These are phyloP conservation scores for Cystobasidiaceae sp. DNA, from an alignment of 1,284 basidiomycete genomes.

Conservation along the genomic window DNA sequence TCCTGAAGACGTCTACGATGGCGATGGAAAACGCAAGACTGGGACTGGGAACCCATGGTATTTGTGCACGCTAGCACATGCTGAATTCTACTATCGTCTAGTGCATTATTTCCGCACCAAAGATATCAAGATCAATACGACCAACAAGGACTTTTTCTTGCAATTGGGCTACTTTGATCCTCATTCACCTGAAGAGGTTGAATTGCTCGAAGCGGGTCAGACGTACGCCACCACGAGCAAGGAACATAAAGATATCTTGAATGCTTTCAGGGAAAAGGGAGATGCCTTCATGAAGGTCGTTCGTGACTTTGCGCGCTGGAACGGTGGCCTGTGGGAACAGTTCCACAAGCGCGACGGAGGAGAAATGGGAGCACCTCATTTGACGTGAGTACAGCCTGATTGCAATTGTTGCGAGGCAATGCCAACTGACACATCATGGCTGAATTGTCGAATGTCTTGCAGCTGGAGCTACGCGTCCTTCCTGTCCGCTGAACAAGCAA, in stretches of 20 bases:
- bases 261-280: conserved; percentile 40
- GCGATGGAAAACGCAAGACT: conserved; percentile 43
- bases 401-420: background rate
- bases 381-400: conserved; percentile 35
- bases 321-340: conserved; percentile 50
- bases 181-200: background rate
- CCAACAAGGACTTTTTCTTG: conserved; percentile 44
- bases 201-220: conserved; percentile 2
- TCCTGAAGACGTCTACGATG: conserved; percentile 51
- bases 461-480: conserved; percentile 37
- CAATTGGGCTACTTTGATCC: conserved; percentile 16
- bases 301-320: conserved; percentile 36
- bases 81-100: conserved; percentile 47
- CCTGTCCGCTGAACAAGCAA: conserved; percentile 24
- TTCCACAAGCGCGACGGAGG: conserved; percentile 40
- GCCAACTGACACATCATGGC: background rate
- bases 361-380: conserved; percentile 32
- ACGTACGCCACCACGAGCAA: conserved; percentile 11
- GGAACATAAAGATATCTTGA: conserved; percentile 36
- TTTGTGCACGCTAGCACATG: conserved; percentile 49
- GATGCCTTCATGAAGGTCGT: conserved; percentile 46
- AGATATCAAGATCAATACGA: conserved; percentile 38
- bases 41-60: conserved; percentile 50
- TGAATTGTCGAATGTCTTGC: background rate
- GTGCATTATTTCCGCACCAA: conserved; percentile 38